phyloP scores from a whole-genome alignment of 768 basidiomycete genomes.

The Boletus reticuloceps region DNA sequence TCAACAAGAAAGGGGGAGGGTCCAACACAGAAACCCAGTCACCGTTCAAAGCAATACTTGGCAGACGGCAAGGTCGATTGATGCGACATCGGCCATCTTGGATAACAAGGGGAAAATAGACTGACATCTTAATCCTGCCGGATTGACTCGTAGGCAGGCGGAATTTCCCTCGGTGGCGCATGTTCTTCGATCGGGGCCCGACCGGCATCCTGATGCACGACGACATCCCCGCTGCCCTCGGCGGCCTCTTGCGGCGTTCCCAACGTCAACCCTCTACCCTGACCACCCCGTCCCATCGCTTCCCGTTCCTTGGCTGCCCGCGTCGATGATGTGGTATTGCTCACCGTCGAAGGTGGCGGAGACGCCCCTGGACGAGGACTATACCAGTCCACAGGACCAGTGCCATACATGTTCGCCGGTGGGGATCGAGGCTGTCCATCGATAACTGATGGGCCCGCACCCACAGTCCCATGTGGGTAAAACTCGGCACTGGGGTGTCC shows the following conservation, averaged over 20 bases:
- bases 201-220: slow-evolving; percentile 29
- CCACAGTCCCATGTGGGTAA: neutral
- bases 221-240: slow-evolving; percentile 22
- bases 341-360: slow-evolving; percentile 24
- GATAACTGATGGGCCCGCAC: neutral
- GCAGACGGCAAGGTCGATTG: too few relatives aligned
- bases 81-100: too few relatives aligned
- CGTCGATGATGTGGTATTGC: slow-evolving; percentile 9
- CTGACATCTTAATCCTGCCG: slow-evolving; percentile 9
- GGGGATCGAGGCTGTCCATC: slow-evolving; percentile 11
- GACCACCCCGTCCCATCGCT: slow-evolving; percentile 16
- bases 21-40: neutral
- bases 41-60: neutral
- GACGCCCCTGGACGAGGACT: slow-evolving; percentile 15
- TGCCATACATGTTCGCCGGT: slow-evolving; percentile 7
- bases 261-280: slow-evolving; percentile 14
- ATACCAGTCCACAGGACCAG: slow-evolving; percentile 20
- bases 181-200: slow-evolving; percentile 20
- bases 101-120: neutral
- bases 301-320: slow-evolving; percentile 24
- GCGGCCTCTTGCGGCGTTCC: slow-evolving; percentile 20
- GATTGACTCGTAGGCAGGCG: slow-evolving; percentile 30
- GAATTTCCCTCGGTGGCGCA: slow-evolving; percentile 23
- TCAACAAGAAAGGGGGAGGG: neutral
- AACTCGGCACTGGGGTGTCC: slow-evolving; percentile 13